Percentiles rank a stretch among this genome's conserved stretches.
Conservation (phyloP, 208 protist genomes). For the Leishmania aethiopica region DNA sequence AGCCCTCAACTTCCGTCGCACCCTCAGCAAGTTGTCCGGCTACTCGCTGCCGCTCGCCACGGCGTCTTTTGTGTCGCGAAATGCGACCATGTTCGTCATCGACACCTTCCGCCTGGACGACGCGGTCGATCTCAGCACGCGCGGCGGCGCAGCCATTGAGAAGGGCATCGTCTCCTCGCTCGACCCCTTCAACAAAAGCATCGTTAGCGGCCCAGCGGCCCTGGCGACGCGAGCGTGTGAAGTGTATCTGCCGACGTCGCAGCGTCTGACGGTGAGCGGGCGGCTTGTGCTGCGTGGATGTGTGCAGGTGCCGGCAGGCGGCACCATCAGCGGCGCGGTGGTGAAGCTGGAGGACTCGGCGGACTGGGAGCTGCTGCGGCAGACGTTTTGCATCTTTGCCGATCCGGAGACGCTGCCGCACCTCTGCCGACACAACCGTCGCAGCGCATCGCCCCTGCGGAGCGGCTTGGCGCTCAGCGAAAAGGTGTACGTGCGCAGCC, state of each 20-base stretch:
- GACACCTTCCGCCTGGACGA: constrained; percentile 34
- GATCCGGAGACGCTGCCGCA: constrained; percentile 16
- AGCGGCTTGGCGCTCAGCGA: constrained; percentile 44
- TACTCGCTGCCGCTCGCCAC: constrained; percentile 21
- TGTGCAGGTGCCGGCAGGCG: constrained; percentile 44
- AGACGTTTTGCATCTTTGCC: constrained; percentile 16
- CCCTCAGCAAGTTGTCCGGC: background rate
- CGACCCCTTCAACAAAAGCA: background rate
- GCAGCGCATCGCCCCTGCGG: constrained; percentile 8
- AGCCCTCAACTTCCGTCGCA: constrained; percentile 17
- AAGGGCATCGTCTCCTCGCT: background rate
- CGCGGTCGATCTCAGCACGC: background rate
- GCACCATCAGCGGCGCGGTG: constrained; percentile 40
- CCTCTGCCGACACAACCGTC: constrained; percentile 22
- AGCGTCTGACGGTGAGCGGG: constrained; percentile 50
- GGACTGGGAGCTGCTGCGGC: constrained; percentile 36
- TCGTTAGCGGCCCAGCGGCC: background rate
- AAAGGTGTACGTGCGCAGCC: constrained; percentile 42
- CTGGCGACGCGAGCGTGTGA: constrained; percentile 16
- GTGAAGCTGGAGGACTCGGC: constrained; percentile 28
- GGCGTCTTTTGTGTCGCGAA: constrained; percentile 38
- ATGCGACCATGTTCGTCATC: constrained; percentile 41
- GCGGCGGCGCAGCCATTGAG: background rate
- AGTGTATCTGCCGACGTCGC: constrained; percentile 37
- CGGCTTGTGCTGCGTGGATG: constrained; percentile 54